Evolutionary conservation across 495 filamentous ascomycete species (phyloP), one percentile per base, ranked within the genome.

Genomic region (Daldinia childiae): DNA sequence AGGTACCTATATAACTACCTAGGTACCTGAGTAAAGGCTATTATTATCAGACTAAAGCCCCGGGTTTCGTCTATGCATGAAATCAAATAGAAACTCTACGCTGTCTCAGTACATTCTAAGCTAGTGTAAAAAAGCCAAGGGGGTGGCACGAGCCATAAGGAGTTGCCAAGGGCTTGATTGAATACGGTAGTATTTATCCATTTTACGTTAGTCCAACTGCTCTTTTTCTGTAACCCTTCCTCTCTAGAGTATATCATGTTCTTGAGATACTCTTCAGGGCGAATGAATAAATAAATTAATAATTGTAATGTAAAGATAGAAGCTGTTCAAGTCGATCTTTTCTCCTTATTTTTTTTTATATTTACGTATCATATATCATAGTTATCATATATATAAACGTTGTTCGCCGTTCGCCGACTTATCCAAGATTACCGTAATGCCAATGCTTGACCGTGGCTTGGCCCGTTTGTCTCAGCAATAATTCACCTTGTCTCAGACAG

Each of bases 91-190:
- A 48, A 48, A 48, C 43, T 24, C 17, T 21, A 21, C 43, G 43
- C 43, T 9, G 43, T 48, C 43, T 48, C 43, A 48, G 50, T 52
- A 45, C 43, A 14, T 14, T 26, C 1, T 14, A 55, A 29, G 38
- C 56, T 58, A 32, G 1, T 26, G 26, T 26, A 26, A 1, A 32
- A 34, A 34, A 34, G 32, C 9, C 32, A 34, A 34, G 32, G 32
- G 32, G 70, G 64, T 73, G 39, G 60, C 58, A 72, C 59, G 52
- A 67, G 52, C 69, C 64, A 63, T 26, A 15, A 58, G 36, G 51
- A 62, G 14, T 62, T 15, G 52, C 63, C 58, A 48, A 48, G 43
- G 8, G 19, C 7, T 59, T 45, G 6, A 60, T 48, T 45, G 1
- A 60, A 65, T 66, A 50, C 11, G 68, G 36, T 26, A 48, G 26